Percentiles rank a stretch among this genome's conserved stretches.
Evolutionary conservation across 768 basidiomycete genomes (phyloP).

Genomic region (Phylloporus scabripes): DNA sequence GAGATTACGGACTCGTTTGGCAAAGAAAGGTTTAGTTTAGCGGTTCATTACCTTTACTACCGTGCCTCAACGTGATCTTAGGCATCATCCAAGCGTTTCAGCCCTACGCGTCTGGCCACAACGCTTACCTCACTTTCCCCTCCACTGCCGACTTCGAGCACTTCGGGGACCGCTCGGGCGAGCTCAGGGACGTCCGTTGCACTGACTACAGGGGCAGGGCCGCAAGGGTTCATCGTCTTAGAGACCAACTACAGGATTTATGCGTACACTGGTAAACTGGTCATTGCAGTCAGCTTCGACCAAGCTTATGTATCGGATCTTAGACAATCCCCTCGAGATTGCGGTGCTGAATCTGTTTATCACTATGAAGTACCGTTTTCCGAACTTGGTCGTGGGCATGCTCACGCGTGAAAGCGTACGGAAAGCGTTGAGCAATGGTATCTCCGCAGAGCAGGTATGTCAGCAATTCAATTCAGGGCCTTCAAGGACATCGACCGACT

Average conservation of each 20-base stretch:
- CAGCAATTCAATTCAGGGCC: conserved; percentile 15
- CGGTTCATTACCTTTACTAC: conserved; percentile 13
- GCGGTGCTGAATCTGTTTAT: conserved; percentile 94
- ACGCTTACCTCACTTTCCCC: conserved; percentile 90
- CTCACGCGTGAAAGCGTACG: conserved; percentile 95
- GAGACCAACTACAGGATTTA: conserved; percentile 99
- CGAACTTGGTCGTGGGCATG: conserved; percentile 93
- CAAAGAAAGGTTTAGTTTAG: conserved; percentile 67
- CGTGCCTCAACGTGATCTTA: conserved; percentile 24
- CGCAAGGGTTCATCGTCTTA: conserved; percentile 90
- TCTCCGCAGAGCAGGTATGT: conserved; percentile 89
- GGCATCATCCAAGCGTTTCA: conserved; percentile 77
- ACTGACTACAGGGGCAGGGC: conserved; percentile 47
- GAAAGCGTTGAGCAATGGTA: conserved; percentile 89
- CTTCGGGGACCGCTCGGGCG: conserved; percentile 15
- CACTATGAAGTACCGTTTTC: conserved; percentile 88
- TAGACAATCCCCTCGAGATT: conserved; percentile 94
- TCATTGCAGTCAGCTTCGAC: conserved; percentile 9
- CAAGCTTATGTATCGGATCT: conserved; percentile 16
- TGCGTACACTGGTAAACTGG: conserved; percentile 80
- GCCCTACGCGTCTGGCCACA: conserved; percentile 91
- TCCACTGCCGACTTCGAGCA: conserved; percentile 56
- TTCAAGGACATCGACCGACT: conserved; percentile 7
- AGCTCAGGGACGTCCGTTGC: conserved; percentile 20
- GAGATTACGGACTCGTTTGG: conserved; percentile 93